Conservation (phyloP, 257 asterid genomes). For the Solanum pimpinellifolium region DNA sequence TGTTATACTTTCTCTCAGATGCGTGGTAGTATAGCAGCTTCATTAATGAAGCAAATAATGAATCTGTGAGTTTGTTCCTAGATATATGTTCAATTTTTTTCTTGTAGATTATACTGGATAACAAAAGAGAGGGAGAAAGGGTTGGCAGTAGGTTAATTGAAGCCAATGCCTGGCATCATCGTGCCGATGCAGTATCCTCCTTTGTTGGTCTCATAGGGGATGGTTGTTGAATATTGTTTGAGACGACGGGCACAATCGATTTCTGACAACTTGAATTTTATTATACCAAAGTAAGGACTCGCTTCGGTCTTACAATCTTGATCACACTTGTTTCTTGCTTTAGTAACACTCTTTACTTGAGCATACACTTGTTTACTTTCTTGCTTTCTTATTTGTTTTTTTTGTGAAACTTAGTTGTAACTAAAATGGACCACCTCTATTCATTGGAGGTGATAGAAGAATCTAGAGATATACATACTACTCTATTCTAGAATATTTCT, state of each 20-base stretch:
- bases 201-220: constrained; percentile 94
- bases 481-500: background rate
- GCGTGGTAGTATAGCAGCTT: background rate
- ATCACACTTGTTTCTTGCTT: background rate
- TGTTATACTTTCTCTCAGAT: background rate
- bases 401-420: background rate
- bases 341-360: background rate
- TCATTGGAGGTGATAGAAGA: background rate
- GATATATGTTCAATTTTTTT: background rate
- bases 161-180: constrained; percentile 99
- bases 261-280: background rate
- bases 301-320: background rate
- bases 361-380: background rate
- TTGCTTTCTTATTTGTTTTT: background rate
- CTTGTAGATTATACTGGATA: constrained; percentile 55
- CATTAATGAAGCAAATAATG: background rate
- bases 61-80: background rate
- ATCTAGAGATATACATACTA: background rate
- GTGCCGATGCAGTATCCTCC: constrained; percentile 91
- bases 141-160: constrained; percentile 88
- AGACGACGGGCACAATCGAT: background rate
- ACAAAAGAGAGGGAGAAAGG: constrained; percentile 83
- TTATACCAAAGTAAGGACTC: background rate
- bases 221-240: constrained; percentile 32
- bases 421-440: background rate